Conservation (phyloP, 164 flowering plant genomes). For the Stephania cephalantha region DNA sequence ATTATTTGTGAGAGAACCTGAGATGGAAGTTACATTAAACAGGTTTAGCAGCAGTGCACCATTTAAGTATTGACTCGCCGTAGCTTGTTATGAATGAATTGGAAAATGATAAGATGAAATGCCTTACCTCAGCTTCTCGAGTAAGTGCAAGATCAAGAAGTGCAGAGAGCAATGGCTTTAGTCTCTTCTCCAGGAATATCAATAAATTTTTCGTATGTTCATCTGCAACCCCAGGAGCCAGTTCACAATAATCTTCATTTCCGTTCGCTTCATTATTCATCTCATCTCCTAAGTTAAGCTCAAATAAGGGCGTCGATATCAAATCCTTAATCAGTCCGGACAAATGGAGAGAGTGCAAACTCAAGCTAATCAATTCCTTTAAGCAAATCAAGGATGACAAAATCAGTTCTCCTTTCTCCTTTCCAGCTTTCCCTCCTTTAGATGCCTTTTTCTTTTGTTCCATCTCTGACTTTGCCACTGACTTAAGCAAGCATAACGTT, state of each 20-base stretch:
- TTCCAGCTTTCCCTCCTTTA: constrained; percentile 38
- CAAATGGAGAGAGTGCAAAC: constrained; percentile 21
- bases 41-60: background rate
- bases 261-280: constrained; percentile 10
- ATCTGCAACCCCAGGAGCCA: constrained; percentile 29
- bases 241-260: constrained; percentile 26
- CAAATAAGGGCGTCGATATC: constrained; percentile 28
- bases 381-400: constrained; percentile 52
- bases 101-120: background rate
- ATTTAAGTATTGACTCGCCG: background rate
- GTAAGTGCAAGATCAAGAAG: constrained; percentile 42
- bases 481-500: constrained; percentile 46
- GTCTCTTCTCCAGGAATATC: constrained; percentile 36
- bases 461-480: constrained; percentile 19
- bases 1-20: constrained; percentile 62
- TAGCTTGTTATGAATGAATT: background rate
- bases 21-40: constrained; percentile 6
- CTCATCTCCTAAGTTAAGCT: constrained; percentile 13
- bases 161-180: constrained; percentile 56
- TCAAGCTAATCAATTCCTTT: constrained; percentile 44
- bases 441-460: constrained; percentile 37
- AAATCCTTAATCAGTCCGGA: constrained; percentile 44
- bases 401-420: constrained; percentile 42
- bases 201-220: constrained; percentile 27
- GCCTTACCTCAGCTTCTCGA: constrained; percentile 49